Base-by-base conservation (phyloP, 108 stramenopile species). In the Cyclotella choctawhatcheeana region DNA sequence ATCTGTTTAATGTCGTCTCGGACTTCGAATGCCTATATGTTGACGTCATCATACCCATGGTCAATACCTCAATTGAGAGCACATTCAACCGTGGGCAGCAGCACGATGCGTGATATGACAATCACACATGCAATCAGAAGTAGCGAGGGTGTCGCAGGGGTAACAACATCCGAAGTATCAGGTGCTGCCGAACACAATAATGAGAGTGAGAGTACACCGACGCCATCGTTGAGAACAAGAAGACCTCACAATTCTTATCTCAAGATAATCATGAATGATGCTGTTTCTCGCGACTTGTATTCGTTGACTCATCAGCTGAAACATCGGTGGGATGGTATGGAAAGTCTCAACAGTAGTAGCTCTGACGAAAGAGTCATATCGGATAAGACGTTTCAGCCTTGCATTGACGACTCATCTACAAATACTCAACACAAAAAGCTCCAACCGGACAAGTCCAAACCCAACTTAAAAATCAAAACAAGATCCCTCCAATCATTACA, bases 401-500 rank as follows among this genome's bases (percentile, higher is more conserved):
- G n/a, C n/a, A 31, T 2, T 43, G 34, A 43, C 35, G 24, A 20
- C 18, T 22, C 22, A 44, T n/a, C 0, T 61, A 33, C 7, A 13
- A 47, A 30, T 40, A 34, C 32, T 50, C 51, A 18, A 40, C 55
- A 45, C 22, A n/a, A n/a, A n/a, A n/a, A n/a, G n/a, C n/a, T n/a
- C n/a, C 70, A 64, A 32, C 43, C 62, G 45, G 37, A 68, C 51
- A 60, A 27, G 12, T 52, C 54, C 22, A 40, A 43, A 65, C 65
- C 33, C 27, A 16, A 26, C 37, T 14, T 74, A 18, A 66, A 48
- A 17, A 78, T 84, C 61, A 74, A 69, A 44, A 64, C 71, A 14
- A 79, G 84, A 81, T 77, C 82, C 7, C 60, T 35, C n/a, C 12
- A 44, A 44, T 88, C 86, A 0, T 64, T 88, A 29, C 86, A 88